phyloP scores from a whole-genome alignment of 2,329 filamentous ascomycete species.

The Verticillium tricorpus region DNA sequence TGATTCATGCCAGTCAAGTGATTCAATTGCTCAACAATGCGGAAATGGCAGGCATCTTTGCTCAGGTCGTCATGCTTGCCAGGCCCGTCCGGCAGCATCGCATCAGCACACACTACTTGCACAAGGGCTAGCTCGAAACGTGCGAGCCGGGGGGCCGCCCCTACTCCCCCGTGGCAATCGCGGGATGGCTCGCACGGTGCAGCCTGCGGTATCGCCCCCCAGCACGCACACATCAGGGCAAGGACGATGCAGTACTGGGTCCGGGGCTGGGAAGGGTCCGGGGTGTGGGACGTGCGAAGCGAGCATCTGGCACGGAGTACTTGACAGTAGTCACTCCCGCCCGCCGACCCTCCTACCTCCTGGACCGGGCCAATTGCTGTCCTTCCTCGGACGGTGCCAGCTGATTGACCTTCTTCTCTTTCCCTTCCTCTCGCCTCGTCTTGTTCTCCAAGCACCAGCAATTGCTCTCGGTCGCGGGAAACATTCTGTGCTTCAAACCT shows the following conservation, averaged over 20 bases:
- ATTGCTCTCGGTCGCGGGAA: neutral
- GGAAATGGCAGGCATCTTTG: neutral
- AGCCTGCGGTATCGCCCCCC: neutral
- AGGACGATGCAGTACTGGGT: neutral
- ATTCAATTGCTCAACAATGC: neutral
- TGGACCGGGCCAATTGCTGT: neutral
- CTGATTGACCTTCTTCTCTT: neutral
- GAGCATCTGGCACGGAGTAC: neutral
- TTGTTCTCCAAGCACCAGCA: neutral
- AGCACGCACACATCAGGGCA: neutral
- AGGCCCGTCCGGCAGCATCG: neutral
- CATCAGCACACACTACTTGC: neutral
- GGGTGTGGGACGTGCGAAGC: neutral
- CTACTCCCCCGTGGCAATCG: neutral
- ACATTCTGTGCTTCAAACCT: neutral
- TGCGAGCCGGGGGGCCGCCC: neutral
- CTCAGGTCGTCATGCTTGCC: neutral
- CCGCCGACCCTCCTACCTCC: neutral
- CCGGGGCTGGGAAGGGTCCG: neutral
- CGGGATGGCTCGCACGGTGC: neutral
- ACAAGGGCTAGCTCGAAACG: neutral
- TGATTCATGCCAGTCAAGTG: too few relatives aligned
- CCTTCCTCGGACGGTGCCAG: neutral
- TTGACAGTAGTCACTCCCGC: neutral
- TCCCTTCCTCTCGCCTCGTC: neutral